Evolutionary conservation across 768 basidiomycete species (phyloP).

Genomic region (Lactarius indigo): DNA sequence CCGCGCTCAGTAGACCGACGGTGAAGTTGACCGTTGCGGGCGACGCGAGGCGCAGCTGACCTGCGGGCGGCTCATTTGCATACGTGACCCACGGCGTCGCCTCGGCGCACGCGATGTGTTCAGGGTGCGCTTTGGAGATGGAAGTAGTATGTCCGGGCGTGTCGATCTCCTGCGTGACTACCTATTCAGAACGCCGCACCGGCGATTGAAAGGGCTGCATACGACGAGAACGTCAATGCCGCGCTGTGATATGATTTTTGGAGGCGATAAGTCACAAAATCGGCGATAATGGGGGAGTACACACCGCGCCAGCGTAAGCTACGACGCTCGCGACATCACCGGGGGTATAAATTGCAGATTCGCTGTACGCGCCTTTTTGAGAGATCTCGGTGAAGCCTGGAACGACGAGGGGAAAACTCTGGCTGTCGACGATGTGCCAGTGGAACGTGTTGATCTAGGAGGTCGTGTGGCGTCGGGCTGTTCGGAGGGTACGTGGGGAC

Average conservation of each 20-base stretch:
- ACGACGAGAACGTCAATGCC: conserved; percentile 49
- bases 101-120: conserved; percentile 64
- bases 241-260: conserved; percentile 31
- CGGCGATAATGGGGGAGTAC: conserved; percentile 19
- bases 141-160: conserved; percentile 77
- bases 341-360: conserved; percentile 34
- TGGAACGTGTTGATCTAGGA: conserved; percentile 45
- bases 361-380: conserved; percentile 44
- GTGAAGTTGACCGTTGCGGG: conserved; percentile 59
- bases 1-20: conserved; percentile 46
- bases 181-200: background rate
- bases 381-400: conserved; percentile 38
- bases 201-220: background rate
- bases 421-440: conserved; percentile 49
- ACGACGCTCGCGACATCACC: conserved; percentile 40
- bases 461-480: conserved; percentile 28
- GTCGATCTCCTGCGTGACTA: conserved; percentile 65
- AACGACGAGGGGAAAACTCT: conserved; percentile 47
- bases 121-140: conserved; percentile 64
- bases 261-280: background rate
- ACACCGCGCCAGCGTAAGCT: conserved; percentile 42
- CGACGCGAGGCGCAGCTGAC: conserved; percentile 74
- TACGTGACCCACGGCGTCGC: conserved; percentile 56
- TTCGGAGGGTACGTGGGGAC: background rate
- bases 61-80: conserved; percentile 75